phyloP scores from a whole-genome alignment of 2,329 filamentous ascomycete genomes.

The Penicillium sp. region DNA sequence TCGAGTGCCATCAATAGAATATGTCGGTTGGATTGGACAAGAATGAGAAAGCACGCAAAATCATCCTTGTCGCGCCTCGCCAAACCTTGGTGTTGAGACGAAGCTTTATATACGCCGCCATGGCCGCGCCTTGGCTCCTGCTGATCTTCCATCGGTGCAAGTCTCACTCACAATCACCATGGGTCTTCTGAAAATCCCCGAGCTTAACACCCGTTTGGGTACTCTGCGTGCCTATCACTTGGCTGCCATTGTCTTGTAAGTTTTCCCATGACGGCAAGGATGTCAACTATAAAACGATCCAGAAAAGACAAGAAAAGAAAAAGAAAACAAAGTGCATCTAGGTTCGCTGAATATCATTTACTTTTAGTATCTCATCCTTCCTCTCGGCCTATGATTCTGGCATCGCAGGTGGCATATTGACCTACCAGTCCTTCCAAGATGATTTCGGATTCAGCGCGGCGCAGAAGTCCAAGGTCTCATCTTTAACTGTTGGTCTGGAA shows the following conservation, averaged over 20 bases:
- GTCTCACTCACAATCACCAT: slow-evolving; percentile 11
- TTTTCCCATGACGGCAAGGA: background rate
- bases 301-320: background rate
- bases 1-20: background rate
- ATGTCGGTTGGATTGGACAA: background rate
- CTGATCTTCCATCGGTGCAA: background rate
- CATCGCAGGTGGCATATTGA: slow-evolving; percentile 46
- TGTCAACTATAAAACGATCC: background rate
- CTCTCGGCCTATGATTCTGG: slow-evolving; percentile 39
- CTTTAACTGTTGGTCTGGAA: slow-evolving; percentile 52
- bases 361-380: slow-evolving; percentile 23
- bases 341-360: background rate
- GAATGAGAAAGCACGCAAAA: slow-evolving; percentile 19
- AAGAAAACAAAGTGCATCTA: too few relatives aligned
- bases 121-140: slow-evolving; percentile 12
- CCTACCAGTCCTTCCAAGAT: slow-evolving; percentile 43
- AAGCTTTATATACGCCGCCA: slow-evolving; percentile 11
- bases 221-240: slow-evolving; percentile 28
- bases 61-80: slow-evolving; percentile 12
- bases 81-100: slow-evolving; percentile 1
- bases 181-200: slow-evolving; percentile 22
- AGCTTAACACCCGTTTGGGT: slow-evolving; percentile 24
- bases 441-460: slow-evolving; percentile 43
- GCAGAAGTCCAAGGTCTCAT: slow-evolving; percentile 44
- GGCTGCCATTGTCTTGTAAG: slow-evolving; percentile 27